Evolutionary conservation across 305 asterid genomes (phyloP).

Genomic region (Solanum chacoense): DNA sequence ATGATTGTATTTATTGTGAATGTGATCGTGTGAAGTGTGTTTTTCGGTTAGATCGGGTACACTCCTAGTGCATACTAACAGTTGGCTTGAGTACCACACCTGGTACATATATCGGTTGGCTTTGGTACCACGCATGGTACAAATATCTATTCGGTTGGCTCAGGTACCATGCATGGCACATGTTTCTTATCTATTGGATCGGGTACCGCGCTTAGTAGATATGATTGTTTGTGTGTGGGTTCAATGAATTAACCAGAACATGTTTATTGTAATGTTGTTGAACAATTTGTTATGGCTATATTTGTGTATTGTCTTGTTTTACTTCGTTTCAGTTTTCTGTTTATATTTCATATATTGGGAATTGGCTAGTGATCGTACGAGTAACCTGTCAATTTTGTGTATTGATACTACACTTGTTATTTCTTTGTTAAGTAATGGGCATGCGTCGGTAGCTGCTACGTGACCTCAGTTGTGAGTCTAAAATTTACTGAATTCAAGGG

Average conservation of each 20-base stretch:
- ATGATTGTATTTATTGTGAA: neutral
- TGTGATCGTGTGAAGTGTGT: neutral
- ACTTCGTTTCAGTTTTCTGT: accelerated
- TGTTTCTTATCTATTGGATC: neutral
- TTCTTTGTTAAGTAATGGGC: neutral
- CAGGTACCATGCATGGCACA: neutral
- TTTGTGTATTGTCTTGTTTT: neutral
- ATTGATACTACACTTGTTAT: neutral
- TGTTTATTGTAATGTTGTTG: neutral
- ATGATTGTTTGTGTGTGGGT: neutral
- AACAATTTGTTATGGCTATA: neutral
- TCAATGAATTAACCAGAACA: neutral
- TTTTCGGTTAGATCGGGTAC: neutral
- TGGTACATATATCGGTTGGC: neutral
- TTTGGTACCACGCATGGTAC: neutral
- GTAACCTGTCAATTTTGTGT: neutral
- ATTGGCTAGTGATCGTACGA: neutral
- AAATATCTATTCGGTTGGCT: neutral
- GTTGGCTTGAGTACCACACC: neutral
- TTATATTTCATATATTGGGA: neutral
- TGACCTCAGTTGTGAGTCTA: neutral
- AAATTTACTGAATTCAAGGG: neutral
- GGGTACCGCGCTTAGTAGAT: neutral
- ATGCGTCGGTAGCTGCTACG: neutral
- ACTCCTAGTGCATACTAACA: neutral